A percentile compares a stretch with the other conserved stretches of the same genome.
These are phyloP conservation scores for Daldinia concentrica DNA, from an alignment of 495 filamentous ascomycete species.

Conservation along the genomic window DNA sequence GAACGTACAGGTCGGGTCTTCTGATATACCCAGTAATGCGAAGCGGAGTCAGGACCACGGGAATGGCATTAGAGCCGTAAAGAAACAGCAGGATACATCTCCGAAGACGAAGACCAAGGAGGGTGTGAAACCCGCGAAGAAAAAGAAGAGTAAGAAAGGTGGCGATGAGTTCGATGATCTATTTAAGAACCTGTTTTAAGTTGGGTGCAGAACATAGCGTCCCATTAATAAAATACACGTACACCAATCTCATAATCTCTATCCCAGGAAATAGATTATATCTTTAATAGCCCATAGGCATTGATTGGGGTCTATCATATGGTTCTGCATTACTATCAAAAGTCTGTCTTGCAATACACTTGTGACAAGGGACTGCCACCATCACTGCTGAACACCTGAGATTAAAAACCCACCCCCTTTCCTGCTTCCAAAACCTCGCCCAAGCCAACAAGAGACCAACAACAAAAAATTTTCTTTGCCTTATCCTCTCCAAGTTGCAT, in stretches of 20 bases:
- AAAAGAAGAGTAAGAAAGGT: conserved; percentile 43
- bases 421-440: conserved; percentile 6
- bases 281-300: background rate
- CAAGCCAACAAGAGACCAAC: conserved; percentile 28
- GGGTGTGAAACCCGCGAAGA: conserved; percentile 14
- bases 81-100: background rate
- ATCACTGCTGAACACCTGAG: conserved; percentile 2
- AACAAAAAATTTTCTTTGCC: conserved; percentile 27
- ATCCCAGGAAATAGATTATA: background rate
- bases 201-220: background rate
- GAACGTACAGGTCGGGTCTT: background rate
- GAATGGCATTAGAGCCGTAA: background rate
- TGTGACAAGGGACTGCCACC: conserved; percentile 13
- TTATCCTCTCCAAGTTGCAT: conserved; percentile 28
- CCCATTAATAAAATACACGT: background rate
- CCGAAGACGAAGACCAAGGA: conserved; percentile 8
- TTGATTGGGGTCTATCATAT: background rate
- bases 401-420: conserved; percentile 14
- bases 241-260: background rate
- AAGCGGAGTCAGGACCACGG: background rate
- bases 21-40: background rate
- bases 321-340: conserved; percentile 19
- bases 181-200: conserved; percentile 46
- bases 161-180: conserved; percentile 51
- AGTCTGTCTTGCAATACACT: conserved; percentile 7